These are phyloP conservation scores for Castanea sativa DNA, from an alignment of 306 rosid genomes.

Conservation along the genomic window DNA sequence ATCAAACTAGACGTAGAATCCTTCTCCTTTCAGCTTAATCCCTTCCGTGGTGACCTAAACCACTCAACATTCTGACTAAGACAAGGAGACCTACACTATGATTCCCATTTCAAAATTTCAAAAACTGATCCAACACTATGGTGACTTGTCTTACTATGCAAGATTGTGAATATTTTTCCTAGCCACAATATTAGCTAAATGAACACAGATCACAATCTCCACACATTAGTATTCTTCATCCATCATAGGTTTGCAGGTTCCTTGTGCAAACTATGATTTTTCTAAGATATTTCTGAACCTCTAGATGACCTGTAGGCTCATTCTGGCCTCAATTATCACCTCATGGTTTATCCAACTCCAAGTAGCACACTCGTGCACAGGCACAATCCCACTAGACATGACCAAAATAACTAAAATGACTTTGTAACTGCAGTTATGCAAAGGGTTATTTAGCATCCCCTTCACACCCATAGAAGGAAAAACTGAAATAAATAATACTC, in stretches of 20 bases:
- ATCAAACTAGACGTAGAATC: background rate
- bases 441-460: background rate
- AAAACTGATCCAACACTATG: background rate
- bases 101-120: background rate
- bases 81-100: too few species aligned
- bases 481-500: background rate
- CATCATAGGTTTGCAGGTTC: background rate
- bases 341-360: background rate
- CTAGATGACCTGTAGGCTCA: background rate
- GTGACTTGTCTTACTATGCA: background rate
- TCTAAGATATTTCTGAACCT: background rate
- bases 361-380: background rate
- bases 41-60: too few species aligned
- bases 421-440: background rate
- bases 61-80: too few species aligned
- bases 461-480: background rate
- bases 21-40: background rate
- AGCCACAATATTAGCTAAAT: background rate
- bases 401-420: background rate
- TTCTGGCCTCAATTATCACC: background rate
- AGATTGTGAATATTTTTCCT: background rate
- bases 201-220: background rate
- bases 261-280: background rate
- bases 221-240: background rate
- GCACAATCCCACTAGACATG: background rate